These are phyloP conservation scores for Botrytis galanthina DNA, from an alignment of 2,329 filamentous ascomycete genomes.

Conservation along the genomic window DNA sequence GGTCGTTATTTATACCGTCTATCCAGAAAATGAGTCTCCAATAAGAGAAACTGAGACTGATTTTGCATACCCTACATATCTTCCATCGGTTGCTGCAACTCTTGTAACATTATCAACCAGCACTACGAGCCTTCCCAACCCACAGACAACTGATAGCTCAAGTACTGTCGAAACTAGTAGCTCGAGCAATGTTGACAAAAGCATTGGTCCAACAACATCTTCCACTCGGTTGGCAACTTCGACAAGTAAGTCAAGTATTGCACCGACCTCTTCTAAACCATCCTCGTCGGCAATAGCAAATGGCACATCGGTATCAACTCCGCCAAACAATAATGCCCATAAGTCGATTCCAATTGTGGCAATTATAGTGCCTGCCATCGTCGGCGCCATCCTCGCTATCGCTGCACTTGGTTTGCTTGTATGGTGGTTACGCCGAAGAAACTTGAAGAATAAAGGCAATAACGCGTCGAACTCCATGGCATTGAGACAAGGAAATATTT, in stretches of 20 bases:
- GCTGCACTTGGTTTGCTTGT: background rate
- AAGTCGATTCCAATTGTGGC: background rate
- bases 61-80: background rate
- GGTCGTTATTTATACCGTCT: background rate
- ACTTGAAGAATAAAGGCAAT: background rate
- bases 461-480: background rate
- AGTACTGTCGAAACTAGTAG: background rate
- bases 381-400: background rate
- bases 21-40: background rate
- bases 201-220: background rate
- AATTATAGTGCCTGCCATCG: background rate
- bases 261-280: background rate
- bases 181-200: background rate
- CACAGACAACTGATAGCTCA: background rate
- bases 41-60: background rate
- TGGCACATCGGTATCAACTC: no score
- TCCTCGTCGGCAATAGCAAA: background rate
- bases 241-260: background rate
- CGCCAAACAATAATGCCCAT: no score
- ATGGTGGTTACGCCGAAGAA: slow-evolving; percentile 5
- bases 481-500: no score
- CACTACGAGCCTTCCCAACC: background rate
- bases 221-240: background rate
- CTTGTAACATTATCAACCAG: background rate
- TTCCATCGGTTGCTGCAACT: background rate